Evolutionary conservation across 257 asterid species (phyloP).

Genomic region (Rubia yunnanensis): DNA sequence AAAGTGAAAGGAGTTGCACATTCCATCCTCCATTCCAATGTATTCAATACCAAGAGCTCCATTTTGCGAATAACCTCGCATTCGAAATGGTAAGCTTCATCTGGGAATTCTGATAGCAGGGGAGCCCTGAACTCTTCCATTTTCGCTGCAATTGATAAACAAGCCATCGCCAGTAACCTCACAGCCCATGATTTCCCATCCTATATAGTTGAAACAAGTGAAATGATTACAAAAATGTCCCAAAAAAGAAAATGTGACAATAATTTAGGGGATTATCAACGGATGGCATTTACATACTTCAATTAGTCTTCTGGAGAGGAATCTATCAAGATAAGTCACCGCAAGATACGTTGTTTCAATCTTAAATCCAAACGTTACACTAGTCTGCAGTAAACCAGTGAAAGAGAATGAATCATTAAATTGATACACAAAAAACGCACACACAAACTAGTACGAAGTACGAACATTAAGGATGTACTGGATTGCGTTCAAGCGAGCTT

Average conservation of each 20-base stretch:
- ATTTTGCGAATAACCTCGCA: constrained; percentile 33
- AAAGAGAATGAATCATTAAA: neutral
- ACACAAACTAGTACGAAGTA: neutral
- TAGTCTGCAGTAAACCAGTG: constrained; percentile 3
- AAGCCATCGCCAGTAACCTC: constrained; percentile 36
- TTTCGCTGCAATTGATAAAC: constrained; percentile 62
- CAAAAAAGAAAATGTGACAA: neutral
- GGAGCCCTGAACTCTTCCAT: constrained; percentile 44
- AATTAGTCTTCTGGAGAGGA: constrained; percentile 39
- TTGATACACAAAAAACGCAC: neutral
- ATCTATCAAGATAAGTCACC: constrained; percentile 41
- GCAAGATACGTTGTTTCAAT: constrained; percentile 43
- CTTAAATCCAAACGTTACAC: constrained; percentile 28
- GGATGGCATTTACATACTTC: constrained; percentile 24
- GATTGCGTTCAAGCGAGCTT: constrained; percentile 48
- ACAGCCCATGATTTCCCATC: constrained; percentile 32
- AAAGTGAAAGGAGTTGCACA: constrained; percentile 44
- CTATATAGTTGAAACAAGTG: constrained; percentile 9
- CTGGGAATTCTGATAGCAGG: constrained; percentile 28
- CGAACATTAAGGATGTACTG: constrained; percentile 32
- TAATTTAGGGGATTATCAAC: neutral
- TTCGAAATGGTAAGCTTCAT: constrained; percentile 29
- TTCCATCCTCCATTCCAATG: constrained; percentile 56
- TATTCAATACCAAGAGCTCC: constrained; percentile 46
- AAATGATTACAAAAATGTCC: neutral